Base-by-base conservation (phyloP, 805 yeast species). In the Teunomyces barrocoloradensis region DNA sequence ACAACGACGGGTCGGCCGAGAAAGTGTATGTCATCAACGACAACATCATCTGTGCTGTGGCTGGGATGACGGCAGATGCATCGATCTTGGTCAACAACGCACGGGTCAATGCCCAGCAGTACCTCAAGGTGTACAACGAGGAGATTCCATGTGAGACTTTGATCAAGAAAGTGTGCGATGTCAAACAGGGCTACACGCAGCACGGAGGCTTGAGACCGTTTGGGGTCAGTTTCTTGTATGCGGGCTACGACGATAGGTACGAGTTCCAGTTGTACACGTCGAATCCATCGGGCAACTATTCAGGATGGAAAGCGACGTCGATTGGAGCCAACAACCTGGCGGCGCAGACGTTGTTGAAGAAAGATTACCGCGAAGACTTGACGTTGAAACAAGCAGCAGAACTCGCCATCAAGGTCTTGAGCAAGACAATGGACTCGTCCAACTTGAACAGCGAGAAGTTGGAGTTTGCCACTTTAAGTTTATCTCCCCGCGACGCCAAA, bases 131-230 rank as follows among this genome's bases (percentile, higher is more conserved):
- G 13, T 94, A 90, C 68, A 87, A 87, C 63, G 96, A 90, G 69
- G 90, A 90, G 53, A 87, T 92, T 43, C 97, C 97, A n/a, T 87
- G 92, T 49, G 97, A 90, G 67, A 77, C 84, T 46, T 80, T 94
- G 54, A 97, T 94, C 54, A 88, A 89, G 63, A 78, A 86, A 53
- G 77, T 94, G 53, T 90, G 97, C 72, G 96, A 94, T 69, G 80
- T 89, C 53, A 94, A 94, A 69, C 99, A 94, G 67, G 97, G 98
- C 9, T 94, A 94, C 68, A 94, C 99, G 6, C 99, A 94, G 69
- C 96, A 88, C 64, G 99, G 99, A 64, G 99, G 99, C 32, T 79
- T 94, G 61, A 85, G 99, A 69, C 99, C 99, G 17, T 94, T 90
- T 66, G 99, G 99, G 61, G 99, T 94, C 35, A 87, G 96, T 44